Evolutionary conservation across 495 filamentous ascomycete species (phyloP).

Genomic region (Penicillium fimorum): DNA sequence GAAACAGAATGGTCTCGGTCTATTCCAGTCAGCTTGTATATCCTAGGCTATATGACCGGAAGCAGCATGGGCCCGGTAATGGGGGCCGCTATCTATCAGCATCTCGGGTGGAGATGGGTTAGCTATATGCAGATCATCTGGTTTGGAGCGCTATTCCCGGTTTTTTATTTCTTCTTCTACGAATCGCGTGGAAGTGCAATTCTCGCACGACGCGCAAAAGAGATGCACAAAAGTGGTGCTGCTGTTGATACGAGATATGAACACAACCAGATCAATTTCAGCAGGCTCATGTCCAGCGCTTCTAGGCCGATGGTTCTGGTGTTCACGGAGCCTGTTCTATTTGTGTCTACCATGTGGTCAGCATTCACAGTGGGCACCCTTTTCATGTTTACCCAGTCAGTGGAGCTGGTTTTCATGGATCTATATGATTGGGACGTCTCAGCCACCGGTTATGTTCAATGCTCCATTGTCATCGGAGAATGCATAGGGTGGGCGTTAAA

Average conservation of each 20-base stretch:
- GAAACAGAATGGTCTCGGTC: slow-evolving; percentile 33
- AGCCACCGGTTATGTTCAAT: slow-evolving; percentile 12
- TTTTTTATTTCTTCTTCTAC: slow-evolving; percentile 36
- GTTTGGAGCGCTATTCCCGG: slow-evolving; percentile 35
- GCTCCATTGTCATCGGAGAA: slow-evolving; percentile 11
- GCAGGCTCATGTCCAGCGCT: slow-evolving; percentile 27
- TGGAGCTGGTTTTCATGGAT: slow-evolving; percentile 36
- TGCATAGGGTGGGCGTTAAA: slow-evolving; percentile 5
- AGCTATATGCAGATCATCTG: slow-evolving; percentile 49
- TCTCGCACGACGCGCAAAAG: slow-evolving; percentile 31
- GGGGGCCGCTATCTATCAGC: slow-evolving; percentile 40
- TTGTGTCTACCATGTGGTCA: slow-evolving; percentile 48
- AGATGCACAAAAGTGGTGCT: slow-evolving; percentile 13
- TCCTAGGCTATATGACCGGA: slow-evolving; percentile 39
- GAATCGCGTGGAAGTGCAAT: slow-evolving; percentile 45
- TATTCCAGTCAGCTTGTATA: slow-evolving; percentile 48
- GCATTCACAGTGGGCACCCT: slow-evolving; percentile 51
- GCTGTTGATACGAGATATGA: too few relatives aligned
- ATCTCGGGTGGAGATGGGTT: slow-evolving; percentile 48
- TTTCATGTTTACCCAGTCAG: slow-evolving; percentile 47
- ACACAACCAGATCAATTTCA: slow-evolving; percentile 21
- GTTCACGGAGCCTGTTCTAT: slow-evolving; percentile 52
- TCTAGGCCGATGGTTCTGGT: slow-evolving; percentile 45
- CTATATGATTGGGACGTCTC: slow-evolving; percentile 31
- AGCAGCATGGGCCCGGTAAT: slow-evolving; percentile 48